Evolutionary conservation across 148 eudicot genomes (phyloP), one percentile per base, ranked within the genome.

Genomic region (Silene conica): DNA sequence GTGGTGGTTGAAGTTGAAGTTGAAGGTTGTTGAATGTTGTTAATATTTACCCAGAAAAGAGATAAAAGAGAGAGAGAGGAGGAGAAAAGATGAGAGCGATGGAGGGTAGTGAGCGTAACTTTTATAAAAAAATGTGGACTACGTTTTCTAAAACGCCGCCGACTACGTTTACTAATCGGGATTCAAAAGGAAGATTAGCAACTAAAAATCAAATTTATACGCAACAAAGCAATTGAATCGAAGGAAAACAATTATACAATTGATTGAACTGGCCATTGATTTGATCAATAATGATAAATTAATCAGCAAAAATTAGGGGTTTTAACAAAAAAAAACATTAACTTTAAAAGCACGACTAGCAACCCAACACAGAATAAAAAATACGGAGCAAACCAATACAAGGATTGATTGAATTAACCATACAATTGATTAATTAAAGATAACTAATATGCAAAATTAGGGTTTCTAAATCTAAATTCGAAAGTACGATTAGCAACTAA

Each of bases 231-330:
- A 38, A 38, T 38, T 38, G 43, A 38, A 31, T 31, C 8, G 9
- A 38, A 38, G 43, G 8, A 38, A 38, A 5, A 8, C 8, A 38
- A 38, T 38, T n/a, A n/a, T n/a, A n/a, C n/a, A n/a, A 15, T 50
- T 12, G 5, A 34, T 64, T 6, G 22, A 31, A 16, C 8, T 2
- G 16, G 1, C n/a, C n/a, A 34, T 6, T 34, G 12, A 64, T 31
- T 64, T 31, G n/a, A 64, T 64, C 21, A 19, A 31, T 31, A 64
- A n/a, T 31, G 43, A 64, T 31, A 5, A 9, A n/a, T 16, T 8
- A 64, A 64, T 31, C 18, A 64, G 45, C 20, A 16, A 28, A 64
- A 64, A 64, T 64, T 31, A 64, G 45, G 68, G 68, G 0, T 64
- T 63, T 18, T 12, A 8, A 2, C n/a, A n/a, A n/a, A n/a, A n/a